These are phyloP conservation scores for Debaryomyces sp. DNA, from an alignment of 1,139 yeast genomes.

Conservation along the genomic window DNA sequence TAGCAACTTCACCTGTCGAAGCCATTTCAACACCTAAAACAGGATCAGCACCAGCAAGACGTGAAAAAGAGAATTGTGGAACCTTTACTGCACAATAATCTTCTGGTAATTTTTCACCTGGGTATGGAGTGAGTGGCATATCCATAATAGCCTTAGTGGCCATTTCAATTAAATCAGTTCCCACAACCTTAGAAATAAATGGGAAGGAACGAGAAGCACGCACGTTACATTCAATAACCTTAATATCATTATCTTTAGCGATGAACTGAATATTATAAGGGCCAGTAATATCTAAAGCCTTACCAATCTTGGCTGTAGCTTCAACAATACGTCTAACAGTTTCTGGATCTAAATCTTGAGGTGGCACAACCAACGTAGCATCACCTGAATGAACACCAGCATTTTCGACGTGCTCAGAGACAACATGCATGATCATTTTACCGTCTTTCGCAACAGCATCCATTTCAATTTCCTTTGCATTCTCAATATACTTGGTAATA, in stretches of 20 bases:
- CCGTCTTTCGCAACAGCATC: slow-evolving; percentile 98
- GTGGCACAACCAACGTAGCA: slow-evolving; percentile 96
- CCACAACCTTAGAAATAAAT: slow-evolving; percentile 96
- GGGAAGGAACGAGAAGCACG: slow-evolving; percentile 99
- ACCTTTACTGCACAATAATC: slow-evolving; percentile 97
- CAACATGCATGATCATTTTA: slow-evolving; percentile 94
- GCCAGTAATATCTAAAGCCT: slow-evolving; percentile 95
- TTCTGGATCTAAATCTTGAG: slow-evolving; percentile 92
- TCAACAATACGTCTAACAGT: slow-evolving; percentile 89
- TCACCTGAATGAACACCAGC: slow-evolving; percentile 99
- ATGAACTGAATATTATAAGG: slow-evolving; percentile 97
- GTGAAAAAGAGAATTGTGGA: slow-evolving; percentile 96
- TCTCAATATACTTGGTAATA: slow-evolving; percentile 94
- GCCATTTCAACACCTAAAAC: slow-evolving; percentile 99
- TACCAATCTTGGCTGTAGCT: slow-evolving; percentile 95
- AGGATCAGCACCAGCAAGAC: slow-evolving; percentile 98
- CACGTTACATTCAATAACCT: slow-evolving; percentile 98
- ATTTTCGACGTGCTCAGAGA: slow-evolving; percentile 97
- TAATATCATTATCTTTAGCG: slow-evolving; percentile 86
- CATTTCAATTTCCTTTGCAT: slow-evolving; percentile 98
- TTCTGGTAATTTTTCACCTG: slow-evolving; percentile 83
- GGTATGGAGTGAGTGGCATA: slow-evolving; percentile 83
- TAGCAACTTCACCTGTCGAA: slow-evolving; percentile 98
- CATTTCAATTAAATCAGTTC: slow-evolving; percentile 95
- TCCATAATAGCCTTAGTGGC: slow-evolving; percentile 97